phyloP scores from a whole-genome alignment of 192 early-diverging fungal species.

The Linnemannia hyalina region DNA sequence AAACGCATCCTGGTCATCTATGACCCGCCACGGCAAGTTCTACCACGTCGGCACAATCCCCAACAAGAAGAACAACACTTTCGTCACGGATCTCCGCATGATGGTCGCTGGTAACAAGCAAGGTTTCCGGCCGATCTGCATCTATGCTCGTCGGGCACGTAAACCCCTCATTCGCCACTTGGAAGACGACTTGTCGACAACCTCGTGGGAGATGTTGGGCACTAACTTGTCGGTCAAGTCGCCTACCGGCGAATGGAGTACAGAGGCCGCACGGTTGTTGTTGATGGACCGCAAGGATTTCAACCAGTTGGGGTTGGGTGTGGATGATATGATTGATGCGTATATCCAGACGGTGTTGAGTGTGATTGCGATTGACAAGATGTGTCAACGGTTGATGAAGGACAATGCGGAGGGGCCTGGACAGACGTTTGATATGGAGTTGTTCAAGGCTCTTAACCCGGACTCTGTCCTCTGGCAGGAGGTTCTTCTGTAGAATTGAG shows the following conservation, averaged over 20 bases:
- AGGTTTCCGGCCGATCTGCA: constrained; percentile 87
- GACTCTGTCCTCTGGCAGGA: constrained; percentile 71
- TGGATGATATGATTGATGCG: constrained; percentile 90
- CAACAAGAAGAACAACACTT: constrained; percentile 90
- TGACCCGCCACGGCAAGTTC: constrained; percentile 82
- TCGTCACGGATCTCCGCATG: constrained; percentile 86
- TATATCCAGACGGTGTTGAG: constrained; percentile 90
- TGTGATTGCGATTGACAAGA: constrained; percentile 89
- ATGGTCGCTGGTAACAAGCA: constrained; percentile 83
- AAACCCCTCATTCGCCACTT: constrained; percentile 70
- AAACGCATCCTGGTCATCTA: constrained; percentile 85
- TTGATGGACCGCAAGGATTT: constrained; percentile 95
- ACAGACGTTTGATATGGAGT: constrained; percentile 65
- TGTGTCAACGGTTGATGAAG: constrained; percentile 70
- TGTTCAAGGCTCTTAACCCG: constrained; percentile 73
- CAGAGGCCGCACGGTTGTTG: constrained; percentile 83
- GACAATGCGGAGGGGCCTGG: constrained; percentile 48
- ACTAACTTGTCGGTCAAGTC: constrained; percentile 88
- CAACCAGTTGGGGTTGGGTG: constrained; percentile 85
- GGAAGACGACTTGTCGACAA: constrained; percentile 48
- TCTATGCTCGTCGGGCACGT: constrained; percentile 84
- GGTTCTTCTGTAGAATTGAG: constrained; percentile 41
- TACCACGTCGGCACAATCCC: constrained; percentile 94
- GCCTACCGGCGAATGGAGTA: constrained; percentile 81
- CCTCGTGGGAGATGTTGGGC: constrained; percentile 93